These are phyloP conservation scores for Rhodotorula sp. DNA, from an alignment of 1,284 basidiomycete species.

Conservation along the genomic window DNA sequence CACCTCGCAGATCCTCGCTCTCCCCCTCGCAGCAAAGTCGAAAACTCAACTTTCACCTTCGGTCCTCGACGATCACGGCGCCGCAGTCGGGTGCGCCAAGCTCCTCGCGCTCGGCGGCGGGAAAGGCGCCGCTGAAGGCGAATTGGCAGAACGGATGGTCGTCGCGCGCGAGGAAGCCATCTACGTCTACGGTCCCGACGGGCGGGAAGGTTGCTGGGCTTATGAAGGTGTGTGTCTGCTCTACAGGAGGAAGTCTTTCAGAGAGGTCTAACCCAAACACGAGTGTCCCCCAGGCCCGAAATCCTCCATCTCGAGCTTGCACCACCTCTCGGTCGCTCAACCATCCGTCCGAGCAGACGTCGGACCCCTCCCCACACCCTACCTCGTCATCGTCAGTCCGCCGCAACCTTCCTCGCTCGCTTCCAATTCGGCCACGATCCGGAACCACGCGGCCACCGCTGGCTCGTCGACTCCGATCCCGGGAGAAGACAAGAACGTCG, in stretches of 20 bases:
- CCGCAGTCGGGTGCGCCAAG: slow-evolving; percentile 75
- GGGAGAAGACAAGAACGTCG: slow-evolving; percentile 61
- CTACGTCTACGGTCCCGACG: slow-evolving; percentile 79
- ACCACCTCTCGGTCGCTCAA: background rate
- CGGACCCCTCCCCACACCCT: slow-evolving; percentile 52
- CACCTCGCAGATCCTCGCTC: slow-evolving; percentile 73
- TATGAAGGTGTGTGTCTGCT: slow-evolving; percentile 67
- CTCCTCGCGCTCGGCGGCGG: slow-evolving; percentile 64
- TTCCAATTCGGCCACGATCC: slow-evolving; percentile 68
- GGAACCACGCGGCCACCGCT: slow-evolving; percentile 63
- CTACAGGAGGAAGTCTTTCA: background rate
- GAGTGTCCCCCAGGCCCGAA: slow-evolving; percentile 48
- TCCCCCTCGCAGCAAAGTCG: slow-evolving; percentile 59
- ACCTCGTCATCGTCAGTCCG: slow-evolving; percentile 84
- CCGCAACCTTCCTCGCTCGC: slow-evolving; percentile 68
- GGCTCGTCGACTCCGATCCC: background rate
- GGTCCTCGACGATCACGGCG: slow-evolving; percentile 81
- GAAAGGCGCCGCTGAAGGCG: slow-evolving; percentile 5
- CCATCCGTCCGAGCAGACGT: slow-evolving; percentile 43
- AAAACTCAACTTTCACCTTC: slow-evolving; percentile 50
- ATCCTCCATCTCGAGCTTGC: slow-evolving; percentile 54
- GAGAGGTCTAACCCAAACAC: background rate
- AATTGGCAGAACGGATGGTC: slow-evolving; percentile 59
- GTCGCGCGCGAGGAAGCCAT: slow-evolving; percentile 90
- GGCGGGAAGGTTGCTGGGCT: slow-evolving; percentile 79